Percentiles rank a stretch among this genome's conserved stretches.
Conservation (phyloP, 176 grass and related monocot genomes). For the Aegilops umbellulata region DNA sequence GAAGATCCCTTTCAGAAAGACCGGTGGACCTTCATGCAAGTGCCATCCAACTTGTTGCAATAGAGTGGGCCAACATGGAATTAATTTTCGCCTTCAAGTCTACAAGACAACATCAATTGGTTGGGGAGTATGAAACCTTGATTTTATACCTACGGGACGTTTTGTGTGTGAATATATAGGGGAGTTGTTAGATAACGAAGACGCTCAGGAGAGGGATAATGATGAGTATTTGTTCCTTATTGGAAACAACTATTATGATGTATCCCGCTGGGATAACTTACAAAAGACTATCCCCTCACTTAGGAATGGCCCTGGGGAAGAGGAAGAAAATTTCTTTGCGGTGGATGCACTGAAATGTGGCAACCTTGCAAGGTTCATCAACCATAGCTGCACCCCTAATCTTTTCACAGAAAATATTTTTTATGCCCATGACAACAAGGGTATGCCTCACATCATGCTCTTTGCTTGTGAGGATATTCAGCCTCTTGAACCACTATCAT, state of each 20-base stretch:
- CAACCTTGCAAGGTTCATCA: not conserved
- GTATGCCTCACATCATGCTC: slow-evolving; percentile 69
- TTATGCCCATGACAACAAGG: slow-evolving; percentile 53
- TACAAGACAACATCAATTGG: slow-evolving; percentile 57
- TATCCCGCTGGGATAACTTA: slow-evolving; percentile 70
- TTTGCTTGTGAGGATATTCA: slow-evolving; percentile 71
- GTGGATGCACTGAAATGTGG: slow-evolving; percentile 63
- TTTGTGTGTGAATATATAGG: slow-evolving; percentile 90
- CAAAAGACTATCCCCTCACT: slow-evolving; percentile 71
- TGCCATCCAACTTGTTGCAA: slow-evolving; percentile 76
- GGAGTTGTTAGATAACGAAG: slow-evolving; percentile 64
- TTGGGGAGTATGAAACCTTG: slow-evolving; percentile 72
- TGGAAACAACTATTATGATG: slow-evolving; percentile 74
- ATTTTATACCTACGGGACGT: slow-evolving; percentile 71
- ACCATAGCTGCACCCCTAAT: no score
- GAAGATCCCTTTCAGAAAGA: slow-evolving; percentile 67
- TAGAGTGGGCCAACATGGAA: slow-evolving; percentile 73
- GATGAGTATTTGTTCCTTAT: slow-evolving; percentile 81
- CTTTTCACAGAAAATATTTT: no score
- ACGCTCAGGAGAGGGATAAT: slow-evolving; percentile 64
- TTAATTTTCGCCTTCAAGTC: slow-evolving; percentile 51
- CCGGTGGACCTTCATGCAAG: slow-evolving; percentile 75
- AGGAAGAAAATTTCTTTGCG: slow-evolving; percentile 43
- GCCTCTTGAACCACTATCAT: slow-evolving; percentile 52
- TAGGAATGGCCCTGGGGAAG: slow-evolving; percentile 39